phyloP scores from a whole-genome alignment of 2,329 filamentous ascomycete species.

The Aureobasidium sp. region DNA sequence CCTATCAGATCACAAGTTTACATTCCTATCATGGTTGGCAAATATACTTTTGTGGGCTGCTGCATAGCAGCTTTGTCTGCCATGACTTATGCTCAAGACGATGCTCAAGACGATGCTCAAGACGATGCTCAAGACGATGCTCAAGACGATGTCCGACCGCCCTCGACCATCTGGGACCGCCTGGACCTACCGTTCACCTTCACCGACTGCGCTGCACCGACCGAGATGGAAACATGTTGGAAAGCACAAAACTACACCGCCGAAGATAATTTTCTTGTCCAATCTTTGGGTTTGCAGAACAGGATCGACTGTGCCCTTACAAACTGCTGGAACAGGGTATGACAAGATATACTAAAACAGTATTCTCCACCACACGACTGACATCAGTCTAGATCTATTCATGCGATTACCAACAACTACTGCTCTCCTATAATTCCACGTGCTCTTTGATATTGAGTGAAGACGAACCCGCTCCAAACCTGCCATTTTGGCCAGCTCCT shows the following conservation, averaged over 20 bases:
- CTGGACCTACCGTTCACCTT: background rate
- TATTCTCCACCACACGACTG: no score
- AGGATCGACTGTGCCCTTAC: background rate
- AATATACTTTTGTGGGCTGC: background rate
- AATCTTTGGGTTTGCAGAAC: background rate
- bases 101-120: no score
- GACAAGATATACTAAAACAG: no score
- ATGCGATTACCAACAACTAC: background rate
- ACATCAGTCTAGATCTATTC: background rate
- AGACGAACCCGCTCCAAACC: no score
- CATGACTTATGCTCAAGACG: background rate
- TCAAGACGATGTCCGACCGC: background rate
- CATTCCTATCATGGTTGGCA: background rate
- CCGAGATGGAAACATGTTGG: constrained; percentile 1
- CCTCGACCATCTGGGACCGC: background rate
- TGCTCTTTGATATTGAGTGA: background rate
- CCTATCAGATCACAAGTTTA: background rate
- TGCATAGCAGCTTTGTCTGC: background rate
- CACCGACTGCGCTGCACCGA: background rate
- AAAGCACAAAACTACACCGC: background rate
- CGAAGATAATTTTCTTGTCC: background rate
- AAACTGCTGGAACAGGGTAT: constrained; percentile 9
- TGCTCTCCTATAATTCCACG: background rate
- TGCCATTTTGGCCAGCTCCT: background rate
- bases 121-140: background rate